These are phyloP conservation scores for Saccharomycopsis amapae DNA, from an alignment of 805 yeast species.

Conservation along the genomic window DNA sequence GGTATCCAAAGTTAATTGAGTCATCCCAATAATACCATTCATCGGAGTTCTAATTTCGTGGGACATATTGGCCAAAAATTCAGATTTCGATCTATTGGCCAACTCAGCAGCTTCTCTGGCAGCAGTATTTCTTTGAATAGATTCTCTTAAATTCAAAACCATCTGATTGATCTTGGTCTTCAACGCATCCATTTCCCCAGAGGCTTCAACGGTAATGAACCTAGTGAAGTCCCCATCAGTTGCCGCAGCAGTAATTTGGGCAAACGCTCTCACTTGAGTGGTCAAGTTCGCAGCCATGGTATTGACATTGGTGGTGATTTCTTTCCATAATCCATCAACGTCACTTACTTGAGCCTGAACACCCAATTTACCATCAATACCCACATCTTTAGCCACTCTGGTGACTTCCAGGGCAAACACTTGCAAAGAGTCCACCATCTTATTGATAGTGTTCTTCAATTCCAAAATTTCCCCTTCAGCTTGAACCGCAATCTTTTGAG, in stretches of 20 bases:
- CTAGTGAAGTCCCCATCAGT: slow-evolving; percentile 90
- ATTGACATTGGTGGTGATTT: slow-evolving; percentile 83
- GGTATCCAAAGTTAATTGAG: slow-evolving; percentile 81
- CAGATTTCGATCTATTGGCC: slow-evolving; percentile 85
- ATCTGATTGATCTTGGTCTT: slow-evolving; percentile 59
- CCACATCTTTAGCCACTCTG: slow-evolving; percentile 86
- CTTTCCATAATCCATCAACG: slow-evolving; percentile 89
- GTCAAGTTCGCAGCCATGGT: slow-evolving; percentile 93
- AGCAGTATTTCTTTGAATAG: slow-evolving; percentile 85
- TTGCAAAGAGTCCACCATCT: slow-evolving; percentile 88
- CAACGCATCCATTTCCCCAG: slow-evolving; percentile 75
- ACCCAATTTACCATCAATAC: slow-evolving; percentile 88
- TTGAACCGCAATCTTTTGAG: slow-evolving; percentile 79
- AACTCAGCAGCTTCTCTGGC: slow-evolving; percentile 93
- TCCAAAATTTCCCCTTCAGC: slow-evolving; percentile 89
- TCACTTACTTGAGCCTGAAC: slow-evolving; percentile 88
- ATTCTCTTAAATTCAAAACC: slow-evolving; percentile 81
- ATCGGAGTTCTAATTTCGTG: slow-evolving; percentile 87
- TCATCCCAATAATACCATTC: slow-evolving; percentile 92
- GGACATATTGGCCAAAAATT: slow-evolving; percentile 82
- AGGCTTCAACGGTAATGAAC: slow-evolving; percentile 84
- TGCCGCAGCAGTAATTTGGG: slow-evolving; percentile 89
- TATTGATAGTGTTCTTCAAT: slow-evolving; percentile 77
- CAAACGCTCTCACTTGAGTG: slow-evolving; percentile 88
- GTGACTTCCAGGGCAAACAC: slow-evolving; percentile 85